Conservation (phyloP, 129 eudicot genomes). For the Saussurea involucrata region DNA sequence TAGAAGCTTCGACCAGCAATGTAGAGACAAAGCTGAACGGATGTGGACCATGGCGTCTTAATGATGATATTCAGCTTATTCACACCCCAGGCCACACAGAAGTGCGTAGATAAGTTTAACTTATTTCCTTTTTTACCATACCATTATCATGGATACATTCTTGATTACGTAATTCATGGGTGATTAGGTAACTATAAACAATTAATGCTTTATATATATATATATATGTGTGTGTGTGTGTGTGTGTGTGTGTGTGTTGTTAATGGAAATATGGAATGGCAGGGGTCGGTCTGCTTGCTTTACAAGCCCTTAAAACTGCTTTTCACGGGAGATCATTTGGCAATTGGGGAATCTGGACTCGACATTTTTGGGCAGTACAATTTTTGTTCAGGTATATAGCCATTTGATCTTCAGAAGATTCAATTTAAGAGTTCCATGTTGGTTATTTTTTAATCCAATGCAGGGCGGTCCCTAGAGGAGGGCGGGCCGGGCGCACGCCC, state of each 20-base stretch:
- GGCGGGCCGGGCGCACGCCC: too few species aligned
- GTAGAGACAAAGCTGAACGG: slow-evolving; percentile 72
- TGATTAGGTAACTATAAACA: slow-evolving; percentile 6
- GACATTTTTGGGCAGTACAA: slow-evolving; percentile 45
- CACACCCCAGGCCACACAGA: slow-evolving; percentile 76
- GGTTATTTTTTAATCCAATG: too few species aligned
- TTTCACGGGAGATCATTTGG: slow-evolving; percentile 70
- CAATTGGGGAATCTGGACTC: slow-evolving; percentile 34
- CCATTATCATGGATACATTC: background rate
- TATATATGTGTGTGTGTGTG: too few species aligned
- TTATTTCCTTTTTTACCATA: background rate
- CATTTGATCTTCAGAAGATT: background rate
- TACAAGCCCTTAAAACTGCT: slow-evolving; percentile 61
- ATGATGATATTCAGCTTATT: slow-evolving; percentile 54
- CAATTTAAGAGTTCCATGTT: background rate
- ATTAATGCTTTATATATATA: background rate
- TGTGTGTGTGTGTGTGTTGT: too few species aligned
- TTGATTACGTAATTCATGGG: background rate
- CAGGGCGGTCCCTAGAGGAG: too few species aligned
- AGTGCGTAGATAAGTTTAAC: slow-evolving; percentile 33
- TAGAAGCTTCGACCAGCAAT: slow-evolving; percentile 38
- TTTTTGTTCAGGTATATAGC: slow-evolving; percentile 54
- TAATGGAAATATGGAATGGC: slow-evolving; percentile 17
- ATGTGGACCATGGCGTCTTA: slow-evolving; percentile 70
- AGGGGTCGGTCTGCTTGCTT: slow-evolving; percentile 76